Evolutionary conservation across 306 rosid genomes (phyloP).

Genomic region (Abrus pulchellus): DNA sequence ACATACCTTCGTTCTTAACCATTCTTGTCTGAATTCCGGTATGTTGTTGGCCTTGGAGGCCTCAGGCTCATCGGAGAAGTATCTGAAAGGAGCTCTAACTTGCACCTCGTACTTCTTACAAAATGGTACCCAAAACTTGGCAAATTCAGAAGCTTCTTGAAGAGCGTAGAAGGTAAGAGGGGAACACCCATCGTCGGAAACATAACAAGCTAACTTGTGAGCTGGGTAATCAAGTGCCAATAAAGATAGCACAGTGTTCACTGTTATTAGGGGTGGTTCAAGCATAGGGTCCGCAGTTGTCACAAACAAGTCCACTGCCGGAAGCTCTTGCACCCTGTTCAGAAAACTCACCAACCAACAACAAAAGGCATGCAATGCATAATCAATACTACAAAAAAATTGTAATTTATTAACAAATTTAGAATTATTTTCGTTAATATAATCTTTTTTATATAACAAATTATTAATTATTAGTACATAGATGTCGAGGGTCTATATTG

Average conservation of each 20-base stretch:
- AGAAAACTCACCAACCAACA: not conserved
- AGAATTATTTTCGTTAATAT: too few relatives aligned
- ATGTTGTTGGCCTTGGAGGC: not conserved
- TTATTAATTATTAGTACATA: too few relatives aligned
- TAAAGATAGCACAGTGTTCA: slow-evolving; percentile 73
- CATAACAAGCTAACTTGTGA: slow-evolving; percentile 76
- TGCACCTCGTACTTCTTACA: slow-evolving; percentile 63
- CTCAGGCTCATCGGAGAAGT: slow-evolving; percentile 38
- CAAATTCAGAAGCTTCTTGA: slow-evolving; percentile 63
- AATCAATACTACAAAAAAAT: too few relatives aligned
- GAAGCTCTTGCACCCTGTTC: slow-evolving; percentile 60
- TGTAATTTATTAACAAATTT: too few relatives aligned
- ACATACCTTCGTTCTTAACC: slow-evolving; percentile 63
- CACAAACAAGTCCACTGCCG: slow-evolving; percentile 68
- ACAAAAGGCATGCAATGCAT: too few relatives aligned
- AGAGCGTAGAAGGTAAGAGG: slow-evolving; percentile 68
- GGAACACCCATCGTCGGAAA: slow-evolving; percentile 76
- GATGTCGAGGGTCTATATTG: too few relatives aligned
- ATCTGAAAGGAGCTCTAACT: slow-evolving; percentile 70
- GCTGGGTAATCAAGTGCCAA: slow-evolving; percentile 78
- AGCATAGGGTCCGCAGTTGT: slow-evolving; percentile 70
- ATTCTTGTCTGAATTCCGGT: slow-evolving; percentile 52
- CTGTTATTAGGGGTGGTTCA: slow-evolving; percentile 72
- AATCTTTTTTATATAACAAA: too few relatives aligned
- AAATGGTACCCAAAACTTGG: slow-evolving; percentile 71